Base-by-base conservation (phyloP, 164 flowering plant species). In the Vitis amurensis region DNA sequence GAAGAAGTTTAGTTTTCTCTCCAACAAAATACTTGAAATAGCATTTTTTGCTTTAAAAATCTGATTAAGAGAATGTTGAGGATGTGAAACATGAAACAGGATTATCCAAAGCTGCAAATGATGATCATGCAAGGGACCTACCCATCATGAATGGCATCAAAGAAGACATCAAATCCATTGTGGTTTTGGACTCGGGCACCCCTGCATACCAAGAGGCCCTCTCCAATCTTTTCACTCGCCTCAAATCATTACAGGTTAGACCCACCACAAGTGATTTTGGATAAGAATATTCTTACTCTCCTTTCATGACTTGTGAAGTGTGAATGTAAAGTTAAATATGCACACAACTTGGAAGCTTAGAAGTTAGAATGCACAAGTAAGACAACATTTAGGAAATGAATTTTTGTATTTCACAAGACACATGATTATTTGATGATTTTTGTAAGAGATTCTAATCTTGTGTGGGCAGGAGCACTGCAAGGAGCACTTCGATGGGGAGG, bases 111-210 rank as follows among this genome's bases (percentile, higher is more conserved):
- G 74, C 64, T 66, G 92, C 91, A 44, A 84, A 89, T 56, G 86
- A 77, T 67, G 89, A 91, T 23, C 97, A 91, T 70, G 94, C 84
- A 30, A 86, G 87, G 79, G 85, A 86, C 61, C 75, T 91, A 4
- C 94, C 97, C 13, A 78, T 87, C 16, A 88, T 91, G 93, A 91
- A 91, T 75, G 97, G 97, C 50, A 88, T 89, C 79, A 89, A 82
- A 76, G 97, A 91, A 79, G 89, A 77, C 62, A 85, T 91, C 66
- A 91, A 91, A 63, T 83, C 91, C 37, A 70, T 88, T 50, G 86
- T 80, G 52, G 97, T 86, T 52, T 68, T 91, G 29, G 83, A 87
- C 50, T 15, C 78, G 0, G 90, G 91, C n/a, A 82, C 76, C 68
- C 77, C 79, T 65, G 73, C 16, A 27, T 85, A 78, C 72, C 78